phyloP scores from a whole-genome alignment of 208 protist genomes.

The Strigomonas galati region DNA sequence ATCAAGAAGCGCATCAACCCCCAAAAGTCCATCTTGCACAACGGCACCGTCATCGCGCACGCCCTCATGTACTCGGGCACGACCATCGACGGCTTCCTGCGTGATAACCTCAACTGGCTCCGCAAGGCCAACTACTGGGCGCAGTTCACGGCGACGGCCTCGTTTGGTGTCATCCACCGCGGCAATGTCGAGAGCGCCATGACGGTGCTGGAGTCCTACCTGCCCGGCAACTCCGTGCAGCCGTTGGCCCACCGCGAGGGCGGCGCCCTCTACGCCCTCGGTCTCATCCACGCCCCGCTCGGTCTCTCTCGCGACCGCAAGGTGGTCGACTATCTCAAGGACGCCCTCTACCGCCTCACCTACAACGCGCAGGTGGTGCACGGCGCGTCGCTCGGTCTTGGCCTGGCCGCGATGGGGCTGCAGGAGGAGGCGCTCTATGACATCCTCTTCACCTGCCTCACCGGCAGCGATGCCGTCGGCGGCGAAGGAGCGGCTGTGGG shows the following conservation, averaged over 20 bases:
- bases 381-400: constrained; percentile 97
- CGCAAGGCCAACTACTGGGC: constrained; percentile 95
- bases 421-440: constrained; percentile 93
- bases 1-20: constrained; percentile 91
- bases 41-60: constrained; percentile 95
- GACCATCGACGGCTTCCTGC: constrained; percentile 97
- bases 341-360: constrained; percentile 62
- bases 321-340: constrained; percentile 78
- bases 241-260: constrained; percentile 93
- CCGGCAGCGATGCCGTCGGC: constrained; percentile 94
- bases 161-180: constrained; percentile 97
- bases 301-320: constrained; percentile 83
- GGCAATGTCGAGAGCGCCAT: constrained; percentile 91
- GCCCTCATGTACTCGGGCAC: constrained; percentile 98
- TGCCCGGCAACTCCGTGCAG: constrained; percentile 73
- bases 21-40: constrained; percentile 85
- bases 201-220: constrained; percentile 91
- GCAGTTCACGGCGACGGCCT: constrained; percentile 96
- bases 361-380: constrained; percentile 94
- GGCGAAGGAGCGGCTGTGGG: constrained; percentile 98
- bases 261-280: constrained; percentile 97
- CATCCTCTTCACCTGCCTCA: constrained; percentile 93
- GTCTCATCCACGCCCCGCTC: constrained; percentile 96
- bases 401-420: constrained; percentile 88
- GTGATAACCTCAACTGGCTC: constrained; percentile 98